Conservation (phyloP, 202 grass and related monocot species). For the Panicum hallii region DNA sequence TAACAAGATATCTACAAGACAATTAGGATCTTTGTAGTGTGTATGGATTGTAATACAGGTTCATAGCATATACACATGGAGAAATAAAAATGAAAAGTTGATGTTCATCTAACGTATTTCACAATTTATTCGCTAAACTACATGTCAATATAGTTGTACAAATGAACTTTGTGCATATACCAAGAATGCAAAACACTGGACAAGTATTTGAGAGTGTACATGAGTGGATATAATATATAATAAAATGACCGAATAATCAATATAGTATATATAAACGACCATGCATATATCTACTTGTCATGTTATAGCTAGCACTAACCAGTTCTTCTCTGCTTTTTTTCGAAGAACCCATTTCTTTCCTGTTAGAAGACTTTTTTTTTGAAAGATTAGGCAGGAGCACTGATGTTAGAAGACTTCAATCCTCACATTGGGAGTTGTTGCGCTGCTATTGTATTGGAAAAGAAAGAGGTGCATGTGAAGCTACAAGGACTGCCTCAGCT, state of each 20-base stretch:
- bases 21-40: not conserved
- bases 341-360: not conserved
- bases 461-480: constrained; percentile 45
- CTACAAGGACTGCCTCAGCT: constrained; percentile 29
- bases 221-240: too few species aligned
- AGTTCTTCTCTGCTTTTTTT: too few species aligned
- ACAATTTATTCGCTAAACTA: constrained; percentile 3
- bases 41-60: too few species aligned
- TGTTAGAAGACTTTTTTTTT: not conserved
- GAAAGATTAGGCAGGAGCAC: too few species aligned
- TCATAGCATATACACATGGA: not conserved
- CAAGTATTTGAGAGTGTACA: too few species aligned
- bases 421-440: constrained; percentile 20
- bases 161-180: not conserved
- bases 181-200: not conserved
- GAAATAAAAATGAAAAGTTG: not conserved
- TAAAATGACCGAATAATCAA: too few species aligned
- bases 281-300: too few species aligned
- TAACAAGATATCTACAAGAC: not conserved
- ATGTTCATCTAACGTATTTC: not conserved
- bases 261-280: too few species aligned
- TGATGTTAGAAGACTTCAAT: not conserved
- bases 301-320: too few species aligned
- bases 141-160: not conserved
- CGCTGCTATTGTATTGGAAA: constrained; percentile 44